A percentile compares a stretch with the other conserved stretches of the same genome.
phyloP scores from a whole-genome alignment of 352 stramenopile species.

The Globisporangium nagaii region DNA sequence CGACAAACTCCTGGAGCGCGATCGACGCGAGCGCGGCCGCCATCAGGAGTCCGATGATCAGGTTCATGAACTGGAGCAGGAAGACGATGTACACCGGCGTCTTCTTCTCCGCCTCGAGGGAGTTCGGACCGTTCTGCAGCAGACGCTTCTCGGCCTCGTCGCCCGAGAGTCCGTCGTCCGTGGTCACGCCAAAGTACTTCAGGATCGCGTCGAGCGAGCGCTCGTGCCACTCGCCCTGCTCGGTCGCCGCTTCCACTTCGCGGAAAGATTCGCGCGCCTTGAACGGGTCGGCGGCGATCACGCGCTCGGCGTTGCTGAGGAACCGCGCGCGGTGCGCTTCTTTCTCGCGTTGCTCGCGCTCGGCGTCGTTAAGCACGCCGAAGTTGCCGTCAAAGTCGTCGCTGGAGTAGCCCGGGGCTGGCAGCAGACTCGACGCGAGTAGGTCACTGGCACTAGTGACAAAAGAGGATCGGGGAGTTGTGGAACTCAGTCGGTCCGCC shows the following conservation, averaged over 20 bases:
- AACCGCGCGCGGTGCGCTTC: slow-evolving; percentile 29
- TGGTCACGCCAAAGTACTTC: slow-evolving; percentile 31
- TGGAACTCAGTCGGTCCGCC: slow-evolving; percentile 8
- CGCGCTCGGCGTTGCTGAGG: slow-evolving; percentile 52
- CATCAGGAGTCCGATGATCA: slow-evolving; percentile 70
- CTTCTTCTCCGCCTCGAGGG: slow-evolving; percentile 34
- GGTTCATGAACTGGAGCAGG: slow-evolving; percentile 69
- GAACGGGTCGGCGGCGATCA: slow-evolving; percentile 34
- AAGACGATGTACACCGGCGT: slow-evolving; percentile 55
- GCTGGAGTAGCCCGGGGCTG: slow-evolving; percentile 6
- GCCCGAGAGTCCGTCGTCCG: slow-evolving; percentile 25
- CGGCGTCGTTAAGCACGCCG: slow-evolving; percentile 10
- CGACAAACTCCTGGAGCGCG: slow-evolving; percentile 44
- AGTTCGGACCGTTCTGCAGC: slow-evolving; percentile 26
- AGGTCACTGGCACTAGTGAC: slow-evolving; percentile 9
- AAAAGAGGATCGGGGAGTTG: slow-evolving; percentile 17
- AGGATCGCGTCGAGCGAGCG: slow-evolving; percentile 34
- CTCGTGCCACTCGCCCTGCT: slow-evolving; percentile 49
- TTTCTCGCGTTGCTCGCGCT: slow-evolving; percentile 17
- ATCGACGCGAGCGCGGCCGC: slow-evolving; percentile 57
- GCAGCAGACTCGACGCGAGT: slow-evolving; percentile 7
- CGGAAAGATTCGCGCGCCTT: slow-evolving; percentile 60
- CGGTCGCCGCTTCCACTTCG: slow-evolving; percentile 30
- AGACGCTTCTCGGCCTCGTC: slow-evolving; percentile 31
- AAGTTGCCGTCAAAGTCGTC: slow-evolving; percentile 11